A percentile compares a stretch with the other conserved stretches of the same genome.
These are phyloP conservation scores for Aspergillus vadensis DNA, from an alignment of 2,329 filamentous ascomycete genomes.

Conservation along the genomic window DNA sequence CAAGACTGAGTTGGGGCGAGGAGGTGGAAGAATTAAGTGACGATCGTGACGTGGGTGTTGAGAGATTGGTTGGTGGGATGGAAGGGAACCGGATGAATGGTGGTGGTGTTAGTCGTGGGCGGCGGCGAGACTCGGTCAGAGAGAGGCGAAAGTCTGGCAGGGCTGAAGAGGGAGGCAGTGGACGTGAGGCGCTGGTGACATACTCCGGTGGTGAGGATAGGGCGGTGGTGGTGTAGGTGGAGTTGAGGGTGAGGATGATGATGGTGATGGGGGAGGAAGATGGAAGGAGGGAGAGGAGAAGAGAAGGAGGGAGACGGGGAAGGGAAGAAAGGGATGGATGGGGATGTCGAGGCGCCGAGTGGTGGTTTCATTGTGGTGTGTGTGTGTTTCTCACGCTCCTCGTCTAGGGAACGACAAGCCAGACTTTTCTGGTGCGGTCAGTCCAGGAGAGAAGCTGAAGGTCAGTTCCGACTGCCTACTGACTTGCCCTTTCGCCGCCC, in stretches of 20 bases:
- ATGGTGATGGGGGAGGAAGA: constrained; percentile 17
- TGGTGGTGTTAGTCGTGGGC: constrained; percentile 17
- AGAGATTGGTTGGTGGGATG: constrained; percentile 13
- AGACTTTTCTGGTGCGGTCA: constrained; percentile 27
- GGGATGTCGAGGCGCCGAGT: constrained; percentile 27
- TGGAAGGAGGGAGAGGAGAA: constrained; percentile 19
- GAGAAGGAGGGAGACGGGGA: constrained; percentile 23
- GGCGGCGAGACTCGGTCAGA: constrained; percentile 34
- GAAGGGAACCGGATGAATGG: constrained; percentile 17
- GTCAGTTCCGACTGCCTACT: neutral
- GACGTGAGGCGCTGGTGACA: constrained; percentile 31
- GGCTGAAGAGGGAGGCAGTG: constrained; percentile 25
- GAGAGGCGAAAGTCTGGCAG: constrained; percentile 34
- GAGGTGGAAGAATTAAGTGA: constrained; percentile 7
- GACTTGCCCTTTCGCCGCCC: neutral
- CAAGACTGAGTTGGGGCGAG: neutral
- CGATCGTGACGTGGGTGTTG: constrained; percentile 28
- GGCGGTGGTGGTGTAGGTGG: constrained; percentile 18
- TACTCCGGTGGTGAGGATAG: constrained; percentile 29
- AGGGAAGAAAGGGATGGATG: constrained; percentile 32
- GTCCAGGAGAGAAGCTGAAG: constrained; percentile 21
- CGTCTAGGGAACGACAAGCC: constrained; percentile 26
- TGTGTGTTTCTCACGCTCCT: constrained; percentile 25
- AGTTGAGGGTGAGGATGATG: constrained; percentile 13
- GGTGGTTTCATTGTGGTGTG: constrained; percentile 37